These are phyloP conservation scores for Lentinula guzmanii DNA, from an alignment of 768 basidiomycete species.

Conservation along the genomic window DNA sequence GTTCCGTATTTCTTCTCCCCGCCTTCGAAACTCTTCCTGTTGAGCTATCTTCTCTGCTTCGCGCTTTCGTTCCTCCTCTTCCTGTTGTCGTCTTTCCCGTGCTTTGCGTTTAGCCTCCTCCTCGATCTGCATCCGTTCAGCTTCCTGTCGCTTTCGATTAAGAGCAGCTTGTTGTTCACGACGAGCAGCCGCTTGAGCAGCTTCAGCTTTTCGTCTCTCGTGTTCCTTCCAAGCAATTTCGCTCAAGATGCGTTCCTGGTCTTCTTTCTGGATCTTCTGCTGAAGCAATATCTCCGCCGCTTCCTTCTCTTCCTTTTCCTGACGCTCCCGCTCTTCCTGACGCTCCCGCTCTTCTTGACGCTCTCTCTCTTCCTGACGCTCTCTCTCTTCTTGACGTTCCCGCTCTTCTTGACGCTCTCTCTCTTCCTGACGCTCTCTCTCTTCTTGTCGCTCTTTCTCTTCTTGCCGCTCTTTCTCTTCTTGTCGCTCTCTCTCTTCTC, in stretches of 20 bases:
- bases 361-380: conserved; percentile 17
- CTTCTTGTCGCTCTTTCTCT: conserved; percentile 3
- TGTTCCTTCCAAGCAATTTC: conserved; percentile 9
- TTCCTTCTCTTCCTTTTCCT: conserved; percentile 12
- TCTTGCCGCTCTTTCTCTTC: conserved; percentile 7
- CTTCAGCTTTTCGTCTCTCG: conserved; percentile 19
- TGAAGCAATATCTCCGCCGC: conserved; percentile 20
- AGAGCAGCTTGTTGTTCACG: conserved; percentile 2
- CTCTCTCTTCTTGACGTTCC: too few relatives aligned
- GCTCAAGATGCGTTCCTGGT: conserved; percentile 29
- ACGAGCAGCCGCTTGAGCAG: conserved; percentile 12
- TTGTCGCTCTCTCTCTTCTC: conserved; percentile 9
- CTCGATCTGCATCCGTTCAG: conserved; percentile 7
- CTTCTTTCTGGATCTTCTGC: conserved; percentile 24
- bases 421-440: too few relatives aligned
- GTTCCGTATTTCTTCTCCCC: conserved; percentile 25
- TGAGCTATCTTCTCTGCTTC: conserved; percentile 21
- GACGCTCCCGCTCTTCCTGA: conserved; percentile 14
- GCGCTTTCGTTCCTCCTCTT: conserved; percentile 17
- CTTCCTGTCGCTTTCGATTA: conserved; percentile 1
- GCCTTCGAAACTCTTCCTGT: conserved; percentile 16
- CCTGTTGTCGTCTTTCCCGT: conserved; percentile 18
- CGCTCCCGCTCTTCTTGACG: conserved; percentile 5
- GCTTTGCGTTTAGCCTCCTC: conserved; percentile 7
- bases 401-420: too few relatives aligned